Evolutionary conservation across 73 alveolate genomes (phyloP).

Genomic region (Stentor roeselii): DNA sequence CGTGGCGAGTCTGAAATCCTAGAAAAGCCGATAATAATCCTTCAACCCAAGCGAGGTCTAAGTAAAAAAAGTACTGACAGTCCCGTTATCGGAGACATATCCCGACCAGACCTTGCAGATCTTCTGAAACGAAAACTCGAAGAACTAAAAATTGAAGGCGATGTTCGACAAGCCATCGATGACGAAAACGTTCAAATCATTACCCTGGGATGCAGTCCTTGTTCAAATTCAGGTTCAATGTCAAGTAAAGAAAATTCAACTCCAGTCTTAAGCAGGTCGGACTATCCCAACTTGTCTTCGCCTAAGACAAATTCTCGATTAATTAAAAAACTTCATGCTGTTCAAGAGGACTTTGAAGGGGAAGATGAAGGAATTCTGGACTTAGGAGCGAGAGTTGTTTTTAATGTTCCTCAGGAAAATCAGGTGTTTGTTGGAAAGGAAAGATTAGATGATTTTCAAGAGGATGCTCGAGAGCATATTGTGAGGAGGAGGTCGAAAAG

Average conservation of each 20-base stretch:
- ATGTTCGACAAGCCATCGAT: constrained; percentile 2
- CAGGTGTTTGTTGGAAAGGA: too few species aligned
- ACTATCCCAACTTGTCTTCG: constrained; percentile 2
- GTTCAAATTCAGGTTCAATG: neutral
- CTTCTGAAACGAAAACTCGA: neutral
- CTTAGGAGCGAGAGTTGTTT: too few species aligned
- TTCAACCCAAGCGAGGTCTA: neutral
- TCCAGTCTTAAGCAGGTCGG: neutral
- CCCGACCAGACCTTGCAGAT: neutral
- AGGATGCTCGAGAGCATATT: too few species aligned
- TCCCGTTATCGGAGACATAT: neutral
- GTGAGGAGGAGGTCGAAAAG: too few species aligned
- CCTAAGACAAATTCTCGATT: neutral
- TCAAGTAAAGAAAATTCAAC: neutral
- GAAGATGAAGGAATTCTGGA: constrained; percentile 14
- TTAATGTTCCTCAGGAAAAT: too few species aligned
- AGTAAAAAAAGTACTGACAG: constrained; percentile 1
- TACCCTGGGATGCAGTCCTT: neutral
- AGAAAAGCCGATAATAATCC: neutral
- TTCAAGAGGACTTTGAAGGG: constrained; percentile 23
- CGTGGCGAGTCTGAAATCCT: neutral
- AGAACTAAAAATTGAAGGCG: constrained; percentile 16
- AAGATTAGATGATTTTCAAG: too few species aligned
- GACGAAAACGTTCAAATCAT: constrained; percentile 12
- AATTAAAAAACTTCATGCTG: constrained; percentile 12